Evolutionary conservation across 495 filamentous ascomycete species (phyloP).

Genomic region (Neurospora africana): DNA sequence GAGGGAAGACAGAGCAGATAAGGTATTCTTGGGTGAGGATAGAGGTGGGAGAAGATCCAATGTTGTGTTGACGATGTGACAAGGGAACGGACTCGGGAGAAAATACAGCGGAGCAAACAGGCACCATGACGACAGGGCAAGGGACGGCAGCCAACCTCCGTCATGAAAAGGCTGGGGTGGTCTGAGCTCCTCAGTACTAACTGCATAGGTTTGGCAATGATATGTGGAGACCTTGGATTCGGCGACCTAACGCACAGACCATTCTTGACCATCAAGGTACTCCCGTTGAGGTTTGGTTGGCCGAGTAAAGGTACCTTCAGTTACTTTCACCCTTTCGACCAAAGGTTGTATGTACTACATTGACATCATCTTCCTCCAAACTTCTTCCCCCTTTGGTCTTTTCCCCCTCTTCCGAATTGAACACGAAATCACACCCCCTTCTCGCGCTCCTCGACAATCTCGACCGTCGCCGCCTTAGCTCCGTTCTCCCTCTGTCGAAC

Average conservation of each 20-base stretch:
- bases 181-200: background rate
- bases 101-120: background rate
- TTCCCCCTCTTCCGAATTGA: background rate
- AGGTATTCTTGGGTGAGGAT: background rate
- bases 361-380: background rate
- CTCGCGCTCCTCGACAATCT: background rate
- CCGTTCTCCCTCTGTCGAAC: constrained; percentile 2
- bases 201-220: background rate
- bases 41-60: background rate
- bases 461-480: background rate
- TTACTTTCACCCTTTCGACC: too few relatives aligned
- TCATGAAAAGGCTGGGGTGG: background rate
- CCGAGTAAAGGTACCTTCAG: too few relatives aligned
- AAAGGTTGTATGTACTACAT: too few relatives aligned
- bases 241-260: background rate
- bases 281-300: too few relatives aligned
- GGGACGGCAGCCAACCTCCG: background rate
- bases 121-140: background rate
- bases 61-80: background rate
- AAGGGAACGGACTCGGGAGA: background rate
- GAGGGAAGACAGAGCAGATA: background rate
- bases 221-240: background rate
- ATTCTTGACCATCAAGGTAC: background rate
- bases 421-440: background rate
- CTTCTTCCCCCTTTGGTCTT: background rate